Evolutionary conservation across 306 rosid species (phyloP), one percentile per base, ranked within the genome.

Genomic region (Trifolium dubium): DNA sequence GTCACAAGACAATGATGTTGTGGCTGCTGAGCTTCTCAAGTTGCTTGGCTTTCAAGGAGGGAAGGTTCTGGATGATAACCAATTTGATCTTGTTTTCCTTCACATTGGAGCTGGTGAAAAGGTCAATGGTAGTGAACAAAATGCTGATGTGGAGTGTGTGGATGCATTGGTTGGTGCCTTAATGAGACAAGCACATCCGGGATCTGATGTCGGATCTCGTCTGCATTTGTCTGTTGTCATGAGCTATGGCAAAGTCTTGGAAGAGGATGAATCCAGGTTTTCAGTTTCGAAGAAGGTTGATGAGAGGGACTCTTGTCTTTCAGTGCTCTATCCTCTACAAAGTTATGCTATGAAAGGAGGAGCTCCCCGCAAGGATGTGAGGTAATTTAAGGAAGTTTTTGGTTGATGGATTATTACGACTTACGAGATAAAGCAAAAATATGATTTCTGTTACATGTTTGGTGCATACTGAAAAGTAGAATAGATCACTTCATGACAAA

Each of bases 341-440:
- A 95, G 97, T 84, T 92, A 90, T 81, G 80, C 85, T 43, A 82
- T 92, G 97, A 88, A 73, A 84, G 99, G 98, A 72, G 96, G 88
- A 79, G 41, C 39, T 73, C 89, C 74, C 34, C 84, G 95, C 67
- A 84, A 84, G 64, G 87, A 92, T 72, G 87, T 92, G 19, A 90
- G 97, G 97, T 89, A 83, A 89, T 84, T 32, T 71, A 61, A 47
- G 19, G 13, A 11, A 4, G 19, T 14, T 11, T 75, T 75, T 39
- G 23, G 73, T 44, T 7, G 23, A 40, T 41, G 39, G 17, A 3
- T 18, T 64, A 17, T 62, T 10, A 40, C 0, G 1, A 3, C 9
- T 62, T 10, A 40, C 0, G 1, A 3, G 67, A n/a, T 8, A 35
- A 62, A 62, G 23, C 23, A 23, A 62, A 13, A 7, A 34, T n/a